These are phyloP conservation scores for Aspergillus aculeatus DNA, from an alignment of 2,329 filamentous ascomycete species.

Conservation along the genomic window DNA sequence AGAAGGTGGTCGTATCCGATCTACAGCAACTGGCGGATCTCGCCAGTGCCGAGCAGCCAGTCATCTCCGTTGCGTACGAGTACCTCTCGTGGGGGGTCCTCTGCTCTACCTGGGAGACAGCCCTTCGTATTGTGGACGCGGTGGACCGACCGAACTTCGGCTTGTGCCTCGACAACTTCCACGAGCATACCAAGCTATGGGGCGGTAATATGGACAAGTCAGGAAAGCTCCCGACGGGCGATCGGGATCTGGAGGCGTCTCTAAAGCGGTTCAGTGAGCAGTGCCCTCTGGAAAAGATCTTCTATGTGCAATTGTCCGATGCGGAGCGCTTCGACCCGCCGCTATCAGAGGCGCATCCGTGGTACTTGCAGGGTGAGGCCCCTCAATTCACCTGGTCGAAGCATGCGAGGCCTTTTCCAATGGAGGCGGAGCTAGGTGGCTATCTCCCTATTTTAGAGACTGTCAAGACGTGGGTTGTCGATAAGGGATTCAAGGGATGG, in stretches of 20 bases:
- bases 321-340: slow-evolving; percentile 34
- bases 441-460: slow-evolving; percentile 32
- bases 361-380: slow-evolving; percentile 30
- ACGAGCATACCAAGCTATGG: slow-evolving; percentile 35
- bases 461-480: slow-evolving; percentile 28
- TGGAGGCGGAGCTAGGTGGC: slow-evolving; percentile 26
- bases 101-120: slow-evolving; percentile 35
- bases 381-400: slow-evolving; percentile 32
- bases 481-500: slow-evolving; percentile 32
- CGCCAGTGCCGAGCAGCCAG: slow-evolving; percentile 18
- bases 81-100: slow-evolving; percentile 34
- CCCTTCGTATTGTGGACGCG: slow-evolving; percentile 24
- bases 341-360: slow-evolving; percentile 29
- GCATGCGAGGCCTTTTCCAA: slow-evolving; percentile 33
- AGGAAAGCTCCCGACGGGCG: slow-evolving; percentile 26
- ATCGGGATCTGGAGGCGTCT: slow-evolving; percentile 22
- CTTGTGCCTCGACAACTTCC: slow-evolving; percentile 40
- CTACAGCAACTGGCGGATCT: slow-evolving; percentile 33
- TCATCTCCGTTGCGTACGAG: slow-evolving; percentile 38
- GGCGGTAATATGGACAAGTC: slow-evolving; percentile 24
- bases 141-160: slow-evolving; percentile 39
- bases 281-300: slow-evolving; percentile 31
- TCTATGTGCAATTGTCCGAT: slow-evolving; percentile 40
- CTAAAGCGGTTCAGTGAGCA: slow-evolving; percentile 20
- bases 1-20: slow-evolving; percentile 29